Conservation (phyloP, 2,329 filamentous ascomycete genomes). For the Xylaria digitata region DNA sequence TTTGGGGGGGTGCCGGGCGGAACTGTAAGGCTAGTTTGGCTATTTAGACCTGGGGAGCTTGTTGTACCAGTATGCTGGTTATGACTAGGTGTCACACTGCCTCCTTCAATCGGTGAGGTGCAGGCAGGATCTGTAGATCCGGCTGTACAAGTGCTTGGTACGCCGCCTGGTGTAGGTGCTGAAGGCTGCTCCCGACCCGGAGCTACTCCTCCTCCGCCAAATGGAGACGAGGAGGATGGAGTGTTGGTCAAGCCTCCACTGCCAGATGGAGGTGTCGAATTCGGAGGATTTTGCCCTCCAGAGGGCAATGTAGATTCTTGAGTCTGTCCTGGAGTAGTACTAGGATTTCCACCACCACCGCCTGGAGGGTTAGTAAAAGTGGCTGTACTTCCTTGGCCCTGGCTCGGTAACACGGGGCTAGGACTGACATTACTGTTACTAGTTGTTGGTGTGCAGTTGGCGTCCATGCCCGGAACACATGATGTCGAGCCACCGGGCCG, state of each 20-base stretch:
- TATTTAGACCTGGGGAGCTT: conserved; percentile 19
- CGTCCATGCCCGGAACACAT: conserved; percentile 31
- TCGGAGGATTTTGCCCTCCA: conserved; percentile 11
- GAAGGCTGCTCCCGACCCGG: conserved; percentile 37
- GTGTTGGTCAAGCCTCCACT: conserved; percentile 22
- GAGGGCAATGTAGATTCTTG: conserved; percentile 17
- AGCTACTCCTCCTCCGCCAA: conserved; percentile 24
- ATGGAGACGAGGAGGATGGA: conserved; percentile 34
- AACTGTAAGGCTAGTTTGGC: conserved; percentile 9
- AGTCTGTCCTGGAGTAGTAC: conserved; percentile 20
- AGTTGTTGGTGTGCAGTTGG: conserved; percentile 20
- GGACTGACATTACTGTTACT: conserved; percentile 19
- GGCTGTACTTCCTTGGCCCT: conserved; percentile 32
- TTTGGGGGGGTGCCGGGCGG: not conserved
- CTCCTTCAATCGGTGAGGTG: conserved; percentile 31
- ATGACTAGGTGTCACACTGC: conserved; percentile 29
- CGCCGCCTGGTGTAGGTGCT: conserved; percentile 24
- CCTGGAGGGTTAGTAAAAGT: conserved; percentile 22
- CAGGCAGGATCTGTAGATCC: conserved; percentile 41
- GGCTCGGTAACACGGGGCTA: conserved; percentile 26
- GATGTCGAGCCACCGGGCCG: conserved; percentile 21
- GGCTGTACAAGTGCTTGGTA: conserved; percentile 31
- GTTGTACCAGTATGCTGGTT: conserved; percentile 24
- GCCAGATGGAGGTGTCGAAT: conserved; percentile 22
- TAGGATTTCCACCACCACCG: conserved; percentile 16